Conservation (phyloP, 2,329 filamentous ascomycete genomes). For the Scorias spongiosa region DNA sequence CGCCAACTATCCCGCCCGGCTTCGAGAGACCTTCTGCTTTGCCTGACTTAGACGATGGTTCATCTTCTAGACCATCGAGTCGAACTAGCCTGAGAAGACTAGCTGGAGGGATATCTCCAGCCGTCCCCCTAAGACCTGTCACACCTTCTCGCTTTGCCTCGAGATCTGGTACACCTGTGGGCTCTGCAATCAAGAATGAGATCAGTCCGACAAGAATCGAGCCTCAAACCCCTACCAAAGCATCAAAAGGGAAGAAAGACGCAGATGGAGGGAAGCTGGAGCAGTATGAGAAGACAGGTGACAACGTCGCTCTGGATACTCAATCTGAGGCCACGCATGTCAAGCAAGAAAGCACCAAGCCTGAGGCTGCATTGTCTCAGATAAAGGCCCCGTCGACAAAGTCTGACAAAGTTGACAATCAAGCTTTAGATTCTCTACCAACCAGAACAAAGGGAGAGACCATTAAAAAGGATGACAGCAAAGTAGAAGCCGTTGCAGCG, state of each 20-base stretch:
- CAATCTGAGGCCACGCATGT: neutral
- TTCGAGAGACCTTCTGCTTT: constrained; percentile 19
- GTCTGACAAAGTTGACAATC: neutral
- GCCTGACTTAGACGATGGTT: constrained; percentile 12
- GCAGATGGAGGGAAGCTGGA: neutral
- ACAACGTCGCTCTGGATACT: neutral
- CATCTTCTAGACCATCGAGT: constrained; percentile 16
- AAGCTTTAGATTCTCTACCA: neutral
- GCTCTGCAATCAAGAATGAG: neutral
- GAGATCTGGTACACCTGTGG: constrained; percentile 13
- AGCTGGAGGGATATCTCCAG: constrained; percentile 20
- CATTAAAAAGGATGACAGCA: neutral
- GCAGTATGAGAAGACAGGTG: neutral
- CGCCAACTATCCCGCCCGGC: constrained; percentile 31
- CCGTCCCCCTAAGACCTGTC: constrained; percentile 25
- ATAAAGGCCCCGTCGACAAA: neutral
- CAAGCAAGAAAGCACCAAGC: neutral
- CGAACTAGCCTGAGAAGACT: constrained; percentile 18
- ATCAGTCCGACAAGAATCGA: neutral
- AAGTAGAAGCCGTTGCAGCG: neutral
- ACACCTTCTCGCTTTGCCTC: constrained; percentile 20
- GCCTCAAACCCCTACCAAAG: constrained; percentile 10
- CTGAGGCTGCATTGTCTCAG: neutral
- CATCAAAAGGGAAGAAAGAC: constrained; percentile 1
- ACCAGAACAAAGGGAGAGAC: neutral